Base-by-base conservation (phyloP, 108 stramenopile genomes). In the Stephanodiscus minutulus region DNA sequence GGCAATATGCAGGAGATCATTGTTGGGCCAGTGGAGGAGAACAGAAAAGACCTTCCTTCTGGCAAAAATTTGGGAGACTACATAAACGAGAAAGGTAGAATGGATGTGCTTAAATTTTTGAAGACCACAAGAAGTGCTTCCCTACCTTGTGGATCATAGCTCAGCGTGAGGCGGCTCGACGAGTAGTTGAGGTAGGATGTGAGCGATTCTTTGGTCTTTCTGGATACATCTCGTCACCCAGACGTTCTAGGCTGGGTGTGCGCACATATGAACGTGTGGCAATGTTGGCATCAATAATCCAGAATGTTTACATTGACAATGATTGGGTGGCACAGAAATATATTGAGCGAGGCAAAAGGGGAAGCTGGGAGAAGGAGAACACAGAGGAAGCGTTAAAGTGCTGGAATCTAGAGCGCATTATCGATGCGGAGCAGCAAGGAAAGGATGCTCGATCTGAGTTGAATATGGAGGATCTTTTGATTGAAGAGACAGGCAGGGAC, bases 351-450 rank as follows among this genome's bases (percentile, higher is more conserved):
- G 44, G 67, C 47, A 68, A 57, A 54, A 29, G 9, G 1, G 53
- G 20, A 8, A 25, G 37, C 8, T 57, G 36, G 67, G 56, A 57
- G 24, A 68, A 55, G 21, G 47, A 55, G 50, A 58, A 46, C 28
- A 58, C 55, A 29, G 56, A 68, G 36, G 68, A 68, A 12, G 55
- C 68, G 15, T 43, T 58, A 13, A 68, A 68, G 57, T 68, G 68
- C 57, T 68, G 44, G 43, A 68, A 68, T 43, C 28, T 68, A 3
- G 66, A 67, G 66, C 50, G 53, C 22, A 67, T 67, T 24, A 41
- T 67, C 27, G 37, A 35, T 29, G 52, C 53, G 36, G 66, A 67
- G 20, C 47, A 28, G 22, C n/a, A 28, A 17, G 56, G 29, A 13
- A 28, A 31, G 25, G 27, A 17, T 5, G n/a, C 7, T 24, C 56